Evolutionary conservation across 163 green algal species (phyloP), one percentile per base, ranked within the genome.

Genomic region (Chlamydomonas reinhardtii): DNA sequence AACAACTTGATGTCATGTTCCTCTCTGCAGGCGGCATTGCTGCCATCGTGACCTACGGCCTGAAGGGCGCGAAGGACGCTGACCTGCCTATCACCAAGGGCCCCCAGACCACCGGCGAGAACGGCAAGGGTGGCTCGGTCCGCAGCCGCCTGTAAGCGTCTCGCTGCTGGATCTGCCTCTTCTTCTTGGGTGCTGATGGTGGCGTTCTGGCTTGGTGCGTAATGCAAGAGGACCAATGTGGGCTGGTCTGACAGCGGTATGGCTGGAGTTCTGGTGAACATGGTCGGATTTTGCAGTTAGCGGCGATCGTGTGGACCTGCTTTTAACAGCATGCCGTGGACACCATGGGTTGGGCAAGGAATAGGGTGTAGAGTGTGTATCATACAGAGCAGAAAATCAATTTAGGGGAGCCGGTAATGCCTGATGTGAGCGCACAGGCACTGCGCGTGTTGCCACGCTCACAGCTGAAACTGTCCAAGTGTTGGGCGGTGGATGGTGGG

Each of bases 71-170:
- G 31, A 94, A 94, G 85, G 92, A 97, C 73, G 89, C 94, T n/a
- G 89, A 94, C 29, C 95, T 99, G 75, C 96, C 97, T 62, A 99
- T 99, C 91, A 96, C 94, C 62, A 91, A 93, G 27, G 97, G 96
- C 52, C 97, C 97, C 61, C 88, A 93, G 88, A 94, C 89, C 64
- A 76, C n/a, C 32, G 91, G 90, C 81, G 92, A 94, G 93, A 93
- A 93, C 82, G 88, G 89, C 90, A 93, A 94, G 92, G 88, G 91
- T 37, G 91, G 91, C 59, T 77, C 87, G 34, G 27, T 91, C 31
- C 89, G 91, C 87, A 75, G 34, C 83, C 85, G 83, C 52, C 64
- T 94, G 27, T 94, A 91, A 91, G 72, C 37, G 56, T 2, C 5
- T 64, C 8, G 72, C 72, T 31, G 16, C 32, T 29, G 64, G 29